phyloP scores from a whole-genome alignment of 176 grass and related monocot genomes.

The Elymus sibiricus region DNA sequence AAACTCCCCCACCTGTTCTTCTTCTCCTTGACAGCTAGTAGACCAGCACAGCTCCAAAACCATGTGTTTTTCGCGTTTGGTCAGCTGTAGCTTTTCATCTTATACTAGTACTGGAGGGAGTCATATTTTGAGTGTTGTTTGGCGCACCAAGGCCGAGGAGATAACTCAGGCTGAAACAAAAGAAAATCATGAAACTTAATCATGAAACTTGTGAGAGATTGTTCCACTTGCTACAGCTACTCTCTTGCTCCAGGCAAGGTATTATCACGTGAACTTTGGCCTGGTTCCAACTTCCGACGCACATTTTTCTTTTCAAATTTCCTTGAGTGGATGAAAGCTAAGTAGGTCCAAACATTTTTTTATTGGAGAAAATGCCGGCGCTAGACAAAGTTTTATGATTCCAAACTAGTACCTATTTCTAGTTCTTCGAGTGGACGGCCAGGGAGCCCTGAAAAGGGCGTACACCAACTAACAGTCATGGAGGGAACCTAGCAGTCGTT shows the following conservation, averaged over 20 bases:
- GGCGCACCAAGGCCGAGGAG: background rate
- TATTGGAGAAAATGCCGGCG: too few relatives aligned
- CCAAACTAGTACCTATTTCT: background rate
- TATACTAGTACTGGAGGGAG: background rate
- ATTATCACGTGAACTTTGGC: background rate
- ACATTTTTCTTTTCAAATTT: too few relatives aligned
- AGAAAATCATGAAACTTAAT: background rate
- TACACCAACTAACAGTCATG: conserved; percentile 7
- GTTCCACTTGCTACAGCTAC: background rate
- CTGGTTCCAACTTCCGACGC: too few relatives aligned
- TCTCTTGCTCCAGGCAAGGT: background rate
- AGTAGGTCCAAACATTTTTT: too few relatives aligned
- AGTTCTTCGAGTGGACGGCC: background rate
- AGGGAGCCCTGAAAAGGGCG: background rate
- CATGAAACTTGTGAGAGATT: background rate
- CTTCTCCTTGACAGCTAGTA: background rate
- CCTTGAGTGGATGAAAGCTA: too few relatives aligned
- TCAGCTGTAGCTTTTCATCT: conserved; percentile 22
- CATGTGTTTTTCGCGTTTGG: conserved; percentile 22
- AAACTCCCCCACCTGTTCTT: background rate
- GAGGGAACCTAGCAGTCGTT: conserved; percentile 18
- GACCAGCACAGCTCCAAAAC: background rate
- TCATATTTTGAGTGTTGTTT: background rate
- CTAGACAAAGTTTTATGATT: background rate
- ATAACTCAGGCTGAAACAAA: background rate